Conservation (phyloP, 495 filamentous ascomycete species). For the Podospora anserina region DNA sequence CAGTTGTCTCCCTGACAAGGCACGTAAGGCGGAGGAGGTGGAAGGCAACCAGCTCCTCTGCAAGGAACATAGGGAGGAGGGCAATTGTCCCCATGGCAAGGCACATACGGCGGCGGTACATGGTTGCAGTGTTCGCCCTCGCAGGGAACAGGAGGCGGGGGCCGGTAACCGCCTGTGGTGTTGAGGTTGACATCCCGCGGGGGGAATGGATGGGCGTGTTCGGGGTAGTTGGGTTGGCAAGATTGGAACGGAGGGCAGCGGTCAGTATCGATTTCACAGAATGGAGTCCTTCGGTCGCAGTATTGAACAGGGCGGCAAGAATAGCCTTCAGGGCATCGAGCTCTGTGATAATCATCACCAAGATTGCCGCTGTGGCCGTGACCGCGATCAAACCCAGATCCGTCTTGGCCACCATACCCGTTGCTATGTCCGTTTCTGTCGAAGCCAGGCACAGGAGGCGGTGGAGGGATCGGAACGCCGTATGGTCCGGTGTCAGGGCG, state of each 20-base stretch:
- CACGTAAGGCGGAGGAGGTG: slow-evolving; percentile 2
- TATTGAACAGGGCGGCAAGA: slow-evolving; percentile 16
- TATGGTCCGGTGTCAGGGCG: too few relatives aligned
- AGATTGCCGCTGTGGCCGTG: slow-evolving; percentile 1
- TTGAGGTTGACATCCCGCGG: neutral
- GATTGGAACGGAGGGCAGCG: slow-evolving; percentile 17
- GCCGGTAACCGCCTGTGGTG: neutral
- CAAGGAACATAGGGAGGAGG: neutral
- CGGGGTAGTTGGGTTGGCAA: slow-evolving; percentile 15
- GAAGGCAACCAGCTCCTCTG: neutral
- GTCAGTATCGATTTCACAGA: slow-evolving; percentile 15
- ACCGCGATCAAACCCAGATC: slow-evolving; percentile 1
- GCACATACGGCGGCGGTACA: neutral
- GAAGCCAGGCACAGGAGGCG: too few relatives aligned
- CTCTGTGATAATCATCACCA: neutral
- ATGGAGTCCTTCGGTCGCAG: slow-evolving; percentile 8
- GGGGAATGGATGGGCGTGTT: neutral
- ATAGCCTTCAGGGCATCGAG: slow-evolving; percentile 16
- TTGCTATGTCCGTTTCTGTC: neutral
- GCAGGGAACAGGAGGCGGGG: neutral
- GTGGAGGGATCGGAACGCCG: too few relatives aligned
- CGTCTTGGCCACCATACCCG: too few relatives aligned
- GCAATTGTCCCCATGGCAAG: neutral
- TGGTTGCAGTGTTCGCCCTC: neutral
- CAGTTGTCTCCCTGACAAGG: neutral